Evolutionary conservation across 1,284 basidiomycete species (phyloP).

Genomic region (Bondarzewia mesenterica): DNA sequence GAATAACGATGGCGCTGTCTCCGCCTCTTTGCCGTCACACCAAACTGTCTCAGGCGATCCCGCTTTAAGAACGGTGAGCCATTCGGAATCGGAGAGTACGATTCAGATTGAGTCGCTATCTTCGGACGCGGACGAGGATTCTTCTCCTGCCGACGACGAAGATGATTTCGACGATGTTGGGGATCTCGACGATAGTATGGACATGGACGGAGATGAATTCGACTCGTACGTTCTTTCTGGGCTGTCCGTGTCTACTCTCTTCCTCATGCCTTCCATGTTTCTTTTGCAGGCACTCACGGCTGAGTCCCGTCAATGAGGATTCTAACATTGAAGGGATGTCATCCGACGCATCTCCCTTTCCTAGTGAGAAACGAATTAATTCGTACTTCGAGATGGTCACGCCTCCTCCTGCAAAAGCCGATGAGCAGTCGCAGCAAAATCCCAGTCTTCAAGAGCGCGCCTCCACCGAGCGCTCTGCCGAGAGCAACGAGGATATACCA

Average conservation of each 20-base stretch:
- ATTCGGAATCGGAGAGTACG: neutral
- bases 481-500: constrained; percentile 7
- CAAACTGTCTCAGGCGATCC: too few species aligned
- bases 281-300: constrained; percentile 39
- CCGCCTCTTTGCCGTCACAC: neutral
- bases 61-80: neutral
- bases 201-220: constrained; percentile 60
- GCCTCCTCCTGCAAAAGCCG: constrained; percentile 15
- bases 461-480: neutral
- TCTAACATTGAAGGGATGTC: constrained; percentile 20
- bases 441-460: too few species aligned
- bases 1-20: neutral
- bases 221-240: constrained; percentile 51
- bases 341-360: constrained; percentile 15
- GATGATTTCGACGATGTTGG: constrained; percentile 49
- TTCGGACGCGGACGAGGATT: constrained; percentile 38
- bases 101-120: constrained; percentile 23
- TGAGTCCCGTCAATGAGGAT: constrained; percentile 63
- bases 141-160: constrained; percentile 39
- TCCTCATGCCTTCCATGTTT: constrained; percentile 38
- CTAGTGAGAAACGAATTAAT: constrained; percentile 21
- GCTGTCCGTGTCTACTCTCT: too few species aligned
- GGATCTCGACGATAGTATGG: constrained; percentile 43
- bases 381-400: constrained; percentile 40
- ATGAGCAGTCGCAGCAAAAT: neutral